Percentiles rank a stretch among this genome's conserved stretches.
These are phyloP conservation scores for Penicillium sclerotigenum DNA, from an alignment of 2,329 filamentous ascomycete genomes.

Conservation along the genomic window DNA sequence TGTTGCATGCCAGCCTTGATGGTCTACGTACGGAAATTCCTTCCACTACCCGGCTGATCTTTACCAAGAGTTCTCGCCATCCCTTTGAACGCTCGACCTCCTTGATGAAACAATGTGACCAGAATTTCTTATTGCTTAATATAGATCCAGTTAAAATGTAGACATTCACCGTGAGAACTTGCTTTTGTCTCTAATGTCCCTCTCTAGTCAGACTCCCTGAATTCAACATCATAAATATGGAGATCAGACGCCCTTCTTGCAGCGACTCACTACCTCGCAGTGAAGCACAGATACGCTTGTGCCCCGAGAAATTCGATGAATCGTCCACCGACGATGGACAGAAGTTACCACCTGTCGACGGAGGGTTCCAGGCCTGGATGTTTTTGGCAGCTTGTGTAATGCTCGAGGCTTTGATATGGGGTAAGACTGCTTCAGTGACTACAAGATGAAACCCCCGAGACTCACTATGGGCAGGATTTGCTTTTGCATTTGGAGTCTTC, in stretches of 20 bases:
- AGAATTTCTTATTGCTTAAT: neutral
- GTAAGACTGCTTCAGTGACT: slow-evolving; percentile 28
- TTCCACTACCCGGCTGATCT: slow-evolving; percentile 14
- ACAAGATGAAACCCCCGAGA: neutral
- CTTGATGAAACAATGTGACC: slow-evolving; percentile 18
- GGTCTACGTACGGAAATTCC: slow-evolving; percentile 14
- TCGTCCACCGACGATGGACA: neutral
- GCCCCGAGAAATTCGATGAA: slow-evolving; percentile 1
- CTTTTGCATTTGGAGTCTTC: slow-evolving; percentile 31
- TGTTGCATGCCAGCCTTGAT: slow-evolving; percentile 12
- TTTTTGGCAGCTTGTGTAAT: slow-evolving; percentile 52
- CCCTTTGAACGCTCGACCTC: slow-evolving; percentile 13
- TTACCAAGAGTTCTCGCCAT: slow-evolving; percentile 4
- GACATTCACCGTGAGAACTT: neutral
- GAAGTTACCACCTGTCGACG: slow-evolving; percentile 33
- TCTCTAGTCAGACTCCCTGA: neutral
- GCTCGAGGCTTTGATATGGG: slow-evolving; percentile 55
- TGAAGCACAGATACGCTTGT: slow-evolving; percentile 7
- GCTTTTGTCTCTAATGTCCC: neutral
- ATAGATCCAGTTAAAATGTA: slow-evolving; percentile 6
- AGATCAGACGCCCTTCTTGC: neutral
- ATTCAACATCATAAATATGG: neutral
- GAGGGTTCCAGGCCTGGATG: slow-evolving; percentile 44
- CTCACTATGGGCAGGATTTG: slow-evolving; percentile 19
- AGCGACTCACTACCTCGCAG: slow-evolving; percentile 4